Conservation (phyloP, 306 rosid genomes). For the Mucuna pruriens region DNA sequence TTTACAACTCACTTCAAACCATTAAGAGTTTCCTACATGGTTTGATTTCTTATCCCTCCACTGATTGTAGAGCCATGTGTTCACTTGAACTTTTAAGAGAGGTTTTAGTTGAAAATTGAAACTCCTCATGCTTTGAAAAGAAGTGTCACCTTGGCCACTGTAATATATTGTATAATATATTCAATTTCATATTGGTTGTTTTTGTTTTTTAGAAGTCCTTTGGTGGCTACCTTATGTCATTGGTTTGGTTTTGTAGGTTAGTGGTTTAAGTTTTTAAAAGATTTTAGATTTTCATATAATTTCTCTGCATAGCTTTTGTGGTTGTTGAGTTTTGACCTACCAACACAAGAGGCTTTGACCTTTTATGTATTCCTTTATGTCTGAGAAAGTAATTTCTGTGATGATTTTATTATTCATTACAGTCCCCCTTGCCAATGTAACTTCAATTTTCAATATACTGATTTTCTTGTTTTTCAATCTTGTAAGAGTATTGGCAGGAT, state of each 20-base stretch:
- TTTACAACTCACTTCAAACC: not conserved
- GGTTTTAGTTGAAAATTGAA: slow-evolving; percentile 9
- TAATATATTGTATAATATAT: not conserved
- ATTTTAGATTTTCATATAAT: not conserved
- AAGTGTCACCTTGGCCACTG: not conserved
- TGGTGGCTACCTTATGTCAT: slow-evolving; percentile 3
- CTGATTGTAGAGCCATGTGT: not conserved
- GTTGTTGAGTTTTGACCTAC: not conserved
- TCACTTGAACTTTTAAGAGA: not conserved
- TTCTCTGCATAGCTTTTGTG: not conserved
- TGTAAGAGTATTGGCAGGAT: slow-evolving; percentile 60
- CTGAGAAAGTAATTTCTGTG: slow-evolving; percentile 16
- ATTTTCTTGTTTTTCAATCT: not conserved
- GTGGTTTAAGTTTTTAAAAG: not conserved
- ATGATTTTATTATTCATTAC: slow-evolving; percentile 18
- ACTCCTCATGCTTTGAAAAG: slow-evolving; percentile 3
- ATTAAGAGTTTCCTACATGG: not conserved
- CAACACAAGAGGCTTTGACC: not conserved
- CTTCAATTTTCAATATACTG: not conserved
- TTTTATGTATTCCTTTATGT: slow-evolving; percentile 18
- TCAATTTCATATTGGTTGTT: not conserved
- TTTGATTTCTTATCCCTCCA: slow-evolving; percentile 3
- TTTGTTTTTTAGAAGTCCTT: not conserved
- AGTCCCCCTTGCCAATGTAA: not conserved
- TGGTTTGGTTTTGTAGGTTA: slow-evolving; percentile 11